Evolutionary conservation across 345 rosid species (phyloP).

Genomic region (Brassica carinata): DNA sequence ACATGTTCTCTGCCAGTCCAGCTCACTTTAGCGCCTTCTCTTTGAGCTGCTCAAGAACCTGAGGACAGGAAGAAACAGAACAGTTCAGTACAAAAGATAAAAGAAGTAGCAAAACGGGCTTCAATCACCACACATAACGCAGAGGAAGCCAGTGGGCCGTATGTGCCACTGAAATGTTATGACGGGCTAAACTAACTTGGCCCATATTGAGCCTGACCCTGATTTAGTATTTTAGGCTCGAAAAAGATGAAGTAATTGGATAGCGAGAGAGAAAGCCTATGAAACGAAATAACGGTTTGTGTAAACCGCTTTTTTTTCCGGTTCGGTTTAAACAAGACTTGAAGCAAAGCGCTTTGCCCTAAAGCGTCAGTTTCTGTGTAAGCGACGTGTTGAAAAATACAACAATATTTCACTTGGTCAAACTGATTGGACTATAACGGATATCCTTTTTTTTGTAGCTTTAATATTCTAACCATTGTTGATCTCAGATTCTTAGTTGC

Average conservation of each 20-base stretch:
- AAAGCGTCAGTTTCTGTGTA: not conserved
- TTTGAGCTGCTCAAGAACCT: constrained; percentile 74
- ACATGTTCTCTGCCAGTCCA: constrained; percentile 63
- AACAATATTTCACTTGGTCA: no score
- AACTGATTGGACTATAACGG: no score
- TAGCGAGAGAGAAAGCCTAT: constrained; percentile 33
- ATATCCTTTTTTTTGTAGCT: no score
- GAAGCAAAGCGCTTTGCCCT: not conserved
- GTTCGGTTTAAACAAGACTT: constrained; percentile 9
- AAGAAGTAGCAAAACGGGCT: not conserved
- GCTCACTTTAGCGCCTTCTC: constrained; percentile 82
- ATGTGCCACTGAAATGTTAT: not conserved
- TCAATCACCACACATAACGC: not conserved
- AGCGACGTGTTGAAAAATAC: no score
- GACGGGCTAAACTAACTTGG: not conserved
- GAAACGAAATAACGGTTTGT: not conserved
- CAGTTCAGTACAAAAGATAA: not conserved
- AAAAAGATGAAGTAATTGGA: constrained; percentile 22
- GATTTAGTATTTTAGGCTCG: not conserved
- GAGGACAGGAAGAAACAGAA: constrained; percentile 15
- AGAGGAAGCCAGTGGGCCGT: not conserved
- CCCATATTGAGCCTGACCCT: not conserved
- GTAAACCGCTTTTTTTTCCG: constrained; percentile 23
- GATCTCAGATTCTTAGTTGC: no score
- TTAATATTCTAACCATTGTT: no score